Evolutionary conservation across 2,329 filamentous ascomycete genomes (phyloP).

Genomic region (Verticillium klebahnii): DNA sequence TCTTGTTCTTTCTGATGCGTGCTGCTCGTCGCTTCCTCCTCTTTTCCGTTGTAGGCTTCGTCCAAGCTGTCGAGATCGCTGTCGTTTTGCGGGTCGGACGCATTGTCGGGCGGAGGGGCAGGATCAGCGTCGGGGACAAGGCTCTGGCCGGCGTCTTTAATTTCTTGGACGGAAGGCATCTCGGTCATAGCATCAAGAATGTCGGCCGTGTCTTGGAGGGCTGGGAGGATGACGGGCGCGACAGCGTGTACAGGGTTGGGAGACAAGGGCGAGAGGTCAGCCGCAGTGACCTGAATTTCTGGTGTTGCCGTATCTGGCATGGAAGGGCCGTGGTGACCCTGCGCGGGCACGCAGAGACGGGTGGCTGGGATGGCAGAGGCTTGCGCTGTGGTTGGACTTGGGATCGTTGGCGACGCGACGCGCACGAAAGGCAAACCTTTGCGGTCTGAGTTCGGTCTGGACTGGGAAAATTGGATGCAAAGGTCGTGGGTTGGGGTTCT

Average conservation of each 20-base stretch:
- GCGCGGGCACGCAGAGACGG: neutral
- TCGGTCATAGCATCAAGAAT: slow-evolving; percentile 38
- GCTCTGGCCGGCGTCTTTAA: slow-evolving; percentile 16
- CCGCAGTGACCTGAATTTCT: slow-evolving; percentile 47
- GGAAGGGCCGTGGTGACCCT: neutral
- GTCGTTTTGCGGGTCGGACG: slow-evolving; percentile 16
- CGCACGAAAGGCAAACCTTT: neutral
- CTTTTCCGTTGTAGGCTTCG: slow-evolving; percentile 40
- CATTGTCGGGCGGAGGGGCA: slow-evolving; percentile 24
- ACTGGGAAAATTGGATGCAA: neutral
- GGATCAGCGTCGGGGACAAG: slow-evolving; percentile 9
- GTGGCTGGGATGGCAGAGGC: neutral
- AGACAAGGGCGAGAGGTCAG: slow-evolving; percentile 47
- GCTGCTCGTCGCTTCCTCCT: slow-evolving; percentile 21
- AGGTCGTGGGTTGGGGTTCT: neutral
- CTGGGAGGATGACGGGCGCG: slow-evolving; percentile 41
- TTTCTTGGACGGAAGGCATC: slow-evolving; percentile 8
- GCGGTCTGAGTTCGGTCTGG: neutral
- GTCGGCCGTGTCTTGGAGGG: slow-evolving; percentile 49
- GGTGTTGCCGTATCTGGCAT: slow-evolving; percentile 14
- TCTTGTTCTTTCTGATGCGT: slow-evolving; percentile 21
- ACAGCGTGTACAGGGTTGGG: slow-evolving; percentile 43
- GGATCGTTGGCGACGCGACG: neutral
- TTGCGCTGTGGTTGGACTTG: neutral
- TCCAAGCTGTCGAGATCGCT: slow-evolving; percentile 39